Base-by-base conservation (phyloP, 2,329 filamentous ascomycete genomes). In the Fusarium sterilihyphosum region DNA sequence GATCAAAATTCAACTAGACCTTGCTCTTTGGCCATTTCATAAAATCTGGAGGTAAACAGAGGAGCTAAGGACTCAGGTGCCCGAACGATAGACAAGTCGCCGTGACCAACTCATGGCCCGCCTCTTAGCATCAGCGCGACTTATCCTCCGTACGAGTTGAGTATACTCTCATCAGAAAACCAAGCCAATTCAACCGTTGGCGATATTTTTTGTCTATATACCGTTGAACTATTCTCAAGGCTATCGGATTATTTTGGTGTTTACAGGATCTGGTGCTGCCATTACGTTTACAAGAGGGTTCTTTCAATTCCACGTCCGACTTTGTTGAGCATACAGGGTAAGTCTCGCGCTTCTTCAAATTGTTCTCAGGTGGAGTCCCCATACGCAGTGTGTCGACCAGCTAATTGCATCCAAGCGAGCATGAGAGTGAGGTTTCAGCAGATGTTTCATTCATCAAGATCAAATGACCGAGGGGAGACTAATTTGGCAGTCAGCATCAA, bases 351-450 rank as follows among this genome's bases (percentile, higher is more conserved):
- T 17, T 44, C 10, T 24, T 12, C 2, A 17, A n/a, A 16, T n/a
- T 43, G 5, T n/a, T 24, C 41, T 44, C 16, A 24, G n/a, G n/a
- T 7, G 16, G 10, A 11, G n/a, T 44, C 10, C 33, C 33, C 14
- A 17, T 17, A 35, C 14, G 14, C 16, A 35, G 16, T 17, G 7
- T 35, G 16, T 17, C 33, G 33, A 17, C 22, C 14, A 43, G 41
- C 41, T 9, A 18, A 44, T 18, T 18, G 11, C 11, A 46, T 0
- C 10, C 8, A 46, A 18, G 43, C 4, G 7, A 18, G n/a, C n/a
- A 24, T 44, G 7, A 24, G 11, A 17, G 5, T 13, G 17, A 26
- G 17, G n/a, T 3, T 13, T 24, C 0, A 13, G 0, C 0, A 13
- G 7, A 18, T 8, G 1, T 26, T 26, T 26, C 11, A 12, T 26